Evolutionary conservation across 805 yeast species (phyloP), one percentile per base, ranked within the genome.

Genomic region (Isabelozyma gotoi): DNA sequence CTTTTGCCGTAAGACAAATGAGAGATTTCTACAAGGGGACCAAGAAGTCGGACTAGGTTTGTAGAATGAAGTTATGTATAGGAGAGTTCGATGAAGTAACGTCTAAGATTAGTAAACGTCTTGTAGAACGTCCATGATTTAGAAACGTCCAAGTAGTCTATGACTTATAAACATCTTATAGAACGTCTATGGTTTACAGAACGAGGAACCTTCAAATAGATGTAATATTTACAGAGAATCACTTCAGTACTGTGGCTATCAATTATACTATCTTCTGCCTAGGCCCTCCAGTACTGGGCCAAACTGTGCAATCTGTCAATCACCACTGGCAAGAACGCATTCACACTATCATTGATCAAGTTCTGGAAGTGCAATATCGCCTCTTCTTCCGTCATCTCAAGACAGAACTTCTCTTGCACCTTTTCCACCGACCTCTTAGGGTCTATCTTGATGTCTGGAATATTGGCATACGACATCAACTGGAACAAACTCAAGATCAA

Each of bases 211-310:
- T n/a, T n/a, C n/a, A n/a, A n/a, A n/a, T n/a, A n/a, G n/a, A n/a
- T n/a, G n/a, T n/a, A n/a, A n/a, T n/a, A n/a, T n/a, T n/a, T n/a
- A n/a, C n/a, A n/a, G n/a, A n/a, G n/a, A n/a, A n/a, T n/a, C n/a
- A n/a, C n/a, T n/a, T n/a, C n/a, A n/a, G n/a, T n/a, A n/a, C n/a
- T n/a, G n/a, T n/a, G n/a, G n/a, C n/a, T n/a, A n/a, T n/a, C n/a
- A n/a, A n/a, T n/a, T n/a, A n/a, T n/a, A n/a, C n/a, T n/a, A n/a
- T n/a, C n/a, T n/a, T n/a, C n/a, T n/a, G n/a, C 7, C 45, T 48
- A 92, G 0, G 97, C 90, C 47, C 99, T 72, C 99, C 99, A 95
- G 60, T 94, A 94, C 60, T 94, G 99, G 0, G 99, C 97, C 60
- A 94, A 75, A 65, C 92, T 89, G 63, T 94, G 99, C 41, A 94